Percentiles rank a stretch among this genome's conserved stretches.
phyloP scores from a whole-genome alignment of 306 rosid species.

The Trifolium repens region DNA sequence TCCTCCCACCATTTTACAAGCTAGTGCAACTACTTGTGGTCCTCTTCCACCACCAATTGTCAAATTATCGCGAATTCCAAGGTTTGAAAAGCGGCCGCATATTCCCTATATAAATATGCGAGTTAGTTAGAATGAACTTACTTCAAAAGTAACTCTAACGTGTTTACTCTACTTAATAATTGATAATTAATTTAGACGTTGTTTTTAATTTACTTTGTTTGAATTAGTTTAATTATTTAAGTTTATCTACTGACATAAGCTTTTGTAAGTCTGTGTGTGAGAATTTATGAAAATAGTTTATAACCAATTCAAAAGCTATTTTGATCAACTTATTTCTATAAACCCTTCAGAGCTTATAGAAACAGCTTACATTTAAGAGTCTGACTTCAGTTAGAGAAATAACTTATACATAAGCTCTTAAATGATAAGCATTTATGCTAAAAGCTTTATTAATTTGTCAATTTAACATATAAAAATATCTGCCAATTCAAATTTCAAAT shows the following conservation, averaged over 20 bases:
- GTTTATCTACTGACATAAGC: too few species aligned
- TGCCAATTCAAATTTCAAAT: background rate
- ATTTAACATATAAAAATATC: too few species aligned
- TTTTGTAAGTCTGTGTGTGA: too few species aligned
- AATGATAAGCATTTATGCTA: background rate
- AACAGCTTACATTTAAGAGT: background rate
- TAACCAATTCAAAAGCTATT: background rate
- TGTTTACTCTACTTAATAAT: too few species aligned
- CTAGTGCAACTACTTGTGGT: constrained; percentile 75
- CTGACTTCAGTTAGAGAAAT: background rate
- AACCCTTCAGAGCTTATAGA: too few species aligned
- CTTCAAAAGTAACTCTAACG: background rate
- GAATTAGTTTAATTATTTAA: too few species aligned
- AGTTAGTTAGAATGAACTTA: background rate
- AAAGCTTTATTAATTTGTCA: too few species aligned
- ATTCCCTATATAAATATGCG: constrained; percentile 54
- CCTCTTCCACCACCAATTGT: constrained; percentile 59
- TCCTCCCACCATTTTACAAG: constrained; percentile 97
- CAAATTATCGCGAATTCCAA: constrained; percentile 78
- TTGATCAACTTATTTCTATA: background rate
- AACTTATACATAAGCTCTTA: background rate
- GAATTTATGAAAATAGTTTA: background rate
- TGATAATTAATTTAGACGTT: too few species aligned
- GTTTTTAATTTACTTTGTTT: too few species aligned
- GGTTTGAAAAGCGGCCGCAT: constrained; percentile 64